These are phyloP conservation scores for Solanum dulcamara DNA, from an alignment of 257 asterid genomes.

Conservation along the genomic window DNA sequence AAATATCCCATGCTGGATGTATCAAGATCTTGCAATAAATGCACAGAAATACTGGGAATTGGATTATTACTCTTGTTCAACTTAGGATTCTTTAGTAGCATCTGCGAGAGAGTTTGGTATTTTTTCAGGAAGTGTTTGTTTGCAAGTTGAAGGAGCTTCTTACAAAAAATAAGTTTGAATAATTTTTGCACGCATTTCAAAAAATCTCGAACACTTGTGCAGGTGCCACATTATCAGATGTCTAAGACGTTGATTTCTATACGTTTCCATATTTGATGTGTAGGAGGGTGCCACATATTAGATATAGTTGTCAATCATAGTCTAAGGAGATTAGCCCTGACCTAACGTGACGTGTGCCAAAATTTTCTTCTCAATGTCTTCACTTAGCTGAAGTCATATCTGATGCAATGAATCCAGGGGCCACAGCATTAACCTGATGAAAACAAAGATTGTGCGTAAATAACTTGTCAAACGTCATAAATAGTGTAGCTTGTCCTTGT, in stretches of 20 bases:
- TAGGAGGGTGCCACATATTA: not conserved
- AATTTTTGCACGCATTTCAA: not conserved
- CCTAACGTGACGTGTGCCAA: slow-evolving; percentile 79
- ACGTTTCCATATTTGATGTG: not conserved
- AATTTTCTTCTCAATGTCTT: slow-evolving; percentile 68
- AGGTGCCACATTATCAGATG: not conserved
- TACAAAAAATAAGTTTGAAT: not conserved
- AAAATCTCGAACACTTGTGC: not conserved
- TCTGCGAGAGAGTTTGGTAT: not conserved
- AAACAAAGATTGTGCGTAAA: not conserved
- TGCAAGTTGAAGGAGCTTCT: not conserved
- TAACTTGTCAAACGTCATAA: not conserved
- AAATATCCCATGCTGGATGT: not conserved
- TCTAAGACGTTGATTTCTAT: not conserved
- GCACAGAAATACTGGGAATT: not conserved
- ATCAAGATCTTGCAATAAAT: not conserved
- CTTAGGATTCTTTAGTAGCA: not conserved
- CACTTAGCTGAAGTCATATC: slow-evolving; percentile 88
- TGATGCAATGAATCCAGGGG: slow-evolving; percentile 95
- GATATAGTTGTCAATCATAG: not conserved
- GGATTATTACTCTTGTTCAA: not conserved
- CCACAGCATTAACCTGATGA: slow-evolving; percentile 81
- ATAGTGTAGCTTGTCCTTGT: not conserved
- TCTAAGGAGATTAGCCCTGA: slow-evolving; percentile 8
- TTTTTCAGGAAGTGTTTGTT: not conserved